Evolutionary conservation across 139 green algal species (phyloP), one percentile per base, ranked within the genome.

Genomic region (Chlorella sorokiniana): DNA sequence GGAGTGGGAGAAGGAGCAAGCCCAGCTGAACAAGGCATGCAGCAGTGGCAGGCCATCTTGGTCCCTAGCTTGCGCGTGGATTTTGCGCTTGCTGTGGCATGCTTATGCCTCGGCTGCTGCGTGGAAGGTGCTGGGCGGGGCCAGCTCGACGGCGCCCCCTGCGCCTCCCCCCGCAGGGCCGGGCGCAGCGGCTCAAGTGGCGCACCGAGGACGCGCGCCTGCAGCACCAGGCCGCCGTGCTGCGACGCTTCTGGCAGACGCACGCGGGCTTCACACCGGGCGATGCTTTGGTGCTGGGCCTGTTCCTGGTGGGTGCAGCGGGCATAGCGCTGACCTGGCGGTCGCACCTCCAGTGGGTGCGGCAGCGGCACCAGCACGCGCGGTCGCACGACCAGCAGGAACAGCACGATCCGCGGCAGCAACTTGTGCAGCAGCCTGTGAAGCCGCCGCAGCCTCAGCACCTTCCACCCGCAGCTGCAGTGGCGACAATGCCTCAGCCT

Each of bases 1-100:
- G 86, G 76, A 88, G 71, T 33, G 52, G 40, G 88, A 91, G 78
- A 91, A 91, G 76, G 79, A 69, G 61, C 76, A 91, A 45, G 88
- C 88, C 1, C 27, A 84, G 78, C 29, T 65, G 10, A 78, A 70
- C 45, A 91, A 89, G 85, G 78, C 82, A 48, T 3, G 67, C 1
- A 18, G 44, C 33, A 59, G 38, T 38, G 40, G 59, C 18, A n/a
- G 16, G 41, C 22, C 6, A 16, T 35, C 23, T 35, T 75, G 68
- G n/a, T n/a, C n/a, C n/a, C n/a, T n/a, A n/a, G n/a, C n/a, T n/a
- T n/a, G n/a, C n/a, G n/a, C n/a, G n/a, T n/a, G n/a, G n/a, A n/a
- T n/a, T n/a, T n/a, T n/a, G n/a, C n/a, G n/a, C n/a, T n/a, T n/a
- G n/a, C n/a, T n/a, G n/a, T n/a, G n/a, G n/a, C n/a, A n/a, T n/a